phyloP scores from a whole-genome alignment of 345 rosid species.

The Citrus medica region DNA sequence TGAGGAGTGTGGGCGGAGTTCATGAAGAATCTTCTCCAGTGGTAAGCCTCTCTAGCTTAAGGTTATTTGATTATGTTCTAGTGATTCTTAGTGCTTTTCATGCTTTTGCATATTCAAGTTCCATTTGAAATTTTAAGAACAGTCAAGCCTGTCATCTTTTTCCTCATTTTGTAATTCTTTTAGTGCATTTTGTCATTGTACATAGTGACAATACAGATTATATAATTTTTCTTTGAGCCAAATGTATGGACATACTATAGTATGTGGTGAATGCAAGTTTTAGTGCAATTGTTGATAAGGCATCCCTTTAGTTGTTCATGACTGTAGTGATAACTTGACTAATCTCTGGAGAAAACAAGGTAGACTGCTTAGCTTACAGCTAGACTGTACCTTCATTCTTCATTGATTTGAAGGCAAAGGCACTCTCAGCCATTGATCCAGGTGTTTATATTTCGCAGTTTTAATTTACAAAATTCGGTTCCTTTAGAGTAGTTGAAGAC shows the following conservation, averaged over 20 bases:
- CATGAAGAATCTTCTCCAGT: slow-evolving; percentile 24
- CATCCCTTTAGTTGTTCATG: neutral
- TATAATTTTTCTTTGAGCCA: slow-evolving; percentile 14
- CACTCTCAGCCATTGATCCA: neutral
- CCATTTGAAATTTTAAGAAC: slow-evolving; percentile 15
- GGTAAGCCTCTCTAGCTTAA: slow-evolving; percentile 26
- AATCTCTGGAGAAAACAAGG: neutral
- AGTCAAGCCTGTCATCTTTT: neutral
- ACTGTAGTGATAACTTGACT: neutral
- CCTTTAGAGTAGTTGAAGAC: no score
- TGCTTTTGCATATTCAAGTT: slow-evolving; percentile 17
- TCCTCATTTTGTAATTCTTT: slow-evolving; percentile 27
- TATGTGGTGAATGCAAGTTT: slow-evolving; percentile 15
- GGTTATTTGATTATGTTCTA: slow-evolving; percentile 4
- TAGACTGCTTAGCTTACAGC: neutral
- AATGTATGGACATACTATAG: slow-evolving; percentile 19
- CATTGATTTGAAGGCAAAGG: neutral
- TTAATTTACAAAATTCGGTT: no score
- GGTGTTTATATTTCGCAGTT: no score
- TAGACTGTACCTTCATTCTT: neutral
- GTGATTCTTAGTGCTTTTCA: slow-evolving; percentile 7
- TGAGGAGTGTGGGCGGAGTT: slow-evolving; percentile 60
- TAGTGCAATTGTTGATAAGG: slow-evolving; percentile 12
- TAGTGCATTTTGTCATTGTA: slow-evolving; percentile 26
- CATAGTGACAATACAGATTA: slow-evolving; percentile 32